Conservation (phyloP, 2,329 filamentous ascomycete genomes). For the Aspergillus pseudonomiae region DNA sequence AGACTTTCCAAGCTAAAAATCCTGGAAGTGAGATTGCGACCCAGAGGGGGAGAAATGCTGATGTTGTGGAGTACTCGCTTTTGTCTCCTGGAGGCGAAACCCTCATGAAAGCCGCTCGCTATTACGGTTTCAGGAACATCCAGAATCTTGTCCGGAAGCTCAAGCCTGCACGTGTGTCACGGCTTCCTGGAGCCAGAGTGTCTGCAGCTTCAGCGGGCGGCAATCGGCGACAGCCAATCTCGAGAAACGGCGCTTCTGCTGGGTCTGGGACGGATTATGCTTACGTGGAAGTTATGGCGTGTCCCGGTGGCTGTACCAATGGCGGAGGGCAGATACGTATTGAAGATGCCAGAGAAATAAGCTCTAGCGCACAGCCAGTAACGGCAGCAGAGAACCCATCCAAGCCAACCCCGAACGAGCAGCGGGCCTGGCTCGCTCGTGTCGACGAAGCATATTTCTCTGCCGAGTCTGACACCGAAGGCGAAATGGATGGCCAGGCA, state of each 20-base stretch:
- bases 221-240: slow-evolving; percentile 32
- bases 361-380: slow-evolving; percentile 17
- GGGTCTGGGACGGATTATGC: slow-evolving; percentile 65
- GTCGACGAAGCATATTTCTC: slow-evolving; percentile 93
- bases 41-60: slow-evolving; percentile 79
- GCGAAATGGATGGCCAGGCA: slow-evolving; percentile 32
- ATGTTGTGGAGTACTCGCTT: slow-evolving; percentile 85
- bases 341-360: slow-evolving; percentile 64
- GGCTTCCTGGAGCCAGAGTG: slow-evolving; percentile 75
- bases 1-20: slow-evolving; percentile 70
- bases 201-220: slow-evolving; percentile 34
- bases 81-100: slow-evolving; percentile 58
- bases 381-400: slow-evolving; percentile 30
- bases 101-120: slow-evolving; percentile 80
- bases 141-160: slow-evolving; percentile 94
- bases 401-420: slow-evolving; percentile 73
- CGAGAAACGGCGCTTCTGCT: slow-evolving; percentile 35
- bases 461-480: slow-evolving; percentile 60
- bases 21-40: slow-evolving; percentile 73
- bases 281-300: slow-evolving; percentile 99
- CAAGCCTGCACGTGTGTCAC: slow-evolving; percentile 76
- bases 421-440: slow-evolving; percentile 80
- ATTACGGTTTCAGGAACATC: slow-evolving; percentile 97
- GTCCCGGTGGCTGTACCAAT: slow-evolving; percentile 97
- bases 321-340: slow-evolving; percentile 94